Conservation (phyloP, 2,329 filamentous ascomycete species). For the Exophiala spinifera region DNA sequence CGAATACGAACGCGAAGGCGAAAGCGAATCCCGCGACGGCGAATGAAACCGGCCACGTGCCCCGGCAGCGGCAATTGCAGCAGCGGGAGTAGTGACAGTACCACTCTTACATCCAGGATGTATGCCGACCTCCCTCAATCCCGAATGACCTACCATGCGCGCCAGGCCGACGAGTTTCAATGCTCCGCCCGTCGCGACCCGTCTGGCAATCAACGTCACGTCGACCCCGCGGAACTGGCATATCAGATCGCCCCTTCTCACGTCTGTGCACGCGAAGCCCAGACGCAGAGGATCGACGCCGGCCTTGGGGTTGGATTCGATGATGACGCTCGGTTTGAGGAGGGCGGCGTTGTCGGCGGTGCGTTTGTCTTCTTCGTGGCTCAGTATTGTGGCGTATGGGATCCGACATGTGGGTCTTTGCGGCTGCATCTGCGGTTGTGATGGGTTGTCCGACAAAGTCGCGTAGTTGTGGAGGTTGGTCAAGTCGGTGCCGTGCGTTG, state of each 20-base stretch:
- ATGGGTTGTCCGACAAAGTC: not conserved
- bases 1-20: too few relatives aligned
- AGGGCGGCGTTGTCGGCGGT: conserved; percentile 8
- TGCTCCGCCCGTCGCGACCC: conserved; percentile 4
- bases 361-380: conserved; percentile 21
- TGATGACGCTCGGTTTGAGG: conserved; percentile 20
- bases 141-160: conserved; percentile 20
- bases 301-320: conserved; percentile 16
- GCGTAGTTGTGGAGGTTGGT: conserved; percentile 23
- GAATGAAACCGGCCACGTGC: too few relatives aligned
- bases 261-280: conserved; percentile 26
- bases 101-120: conserved; percentile 13
- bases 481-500: conserved; percentile 12
- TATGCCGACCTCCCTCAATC: conserved; percentile 8
- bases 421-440: too few relatives aligned
- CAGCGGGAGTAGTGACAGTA: too few relatives aligned
- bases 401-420: conserved; percentile 4
- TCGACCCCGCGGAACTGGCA: conserved; percentile 24
- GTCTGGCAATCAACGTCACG: conserved; percentile 21
- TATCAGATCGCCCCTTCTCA: conserved; percentile 20
- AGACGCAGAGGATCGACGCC: conserved; percentile 17
- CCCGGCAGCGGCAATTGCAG: too few relatives aligned
- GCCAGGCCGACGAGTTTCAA: conserved; percentile 21
- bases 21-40: too few relatives aligned
- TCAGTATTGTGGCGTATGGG: conserved; percentile 12